Base-by-base conservation (phyloP, 148 eudicot species). In the Chenopodium formosanum region DNA sequence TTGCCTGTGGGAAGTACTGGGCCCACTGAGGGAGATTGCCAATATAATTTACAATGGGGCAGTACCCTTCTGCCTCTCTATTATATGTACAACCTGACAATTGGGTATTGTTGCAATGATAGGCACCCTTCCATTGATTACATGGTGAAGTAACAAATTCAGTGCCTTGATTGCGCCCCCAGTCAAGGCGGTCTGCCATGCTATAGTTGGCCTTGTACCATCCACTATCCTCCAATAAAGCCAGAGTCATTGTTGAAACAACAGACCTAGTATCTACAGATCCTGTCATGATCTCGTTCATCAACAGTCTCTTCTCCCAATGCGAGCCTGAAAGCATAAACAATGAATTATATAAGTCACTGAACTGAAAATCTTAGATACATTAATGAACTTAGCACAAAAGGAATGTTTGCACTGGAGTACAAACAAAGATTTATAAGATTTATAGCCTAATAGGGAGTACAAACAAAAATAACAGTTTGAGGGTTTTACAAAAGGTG, bases 201-300 rank as follows among this genome's bases (percentile, higher is more conserved):
- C 97, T 92, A 87, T 96, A 96, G 85, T 96, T 94, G 81, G 97
- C 99, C 77, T 89, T 86, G 83, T 96, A 94, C 99, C 99, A 96
- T 77, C 99, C 99, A 83, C 98, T 94, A 81, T 96, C 99, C 82
- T 96, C 99, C 81, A 96, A 86, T 69, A 96, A 88, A 80, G 98
- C 99, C 82, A 96, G 89, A 60, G 99, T 96, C 98, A 96, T 91
- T 75, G 91, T 83, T 9, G 99, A 96, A 85, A 96, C 98, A 31
- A 96, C 99, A 69, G 99, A 96, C 84, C 92, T 88, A 29, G 99
- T 94, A 83, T 96, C 99, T 52, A 96, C 99, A 46, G 99, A 96
- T 53, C 99, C 99, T 13, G 99, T 96, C 99, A 96, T 96, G 52
- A 96, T 96, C 88, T 96, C 99, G 82, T 96, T 96, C 99, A 96